phyloP scores from a whole-genome alignment of 2,329 filamentous ascomycete genomes.

The Biscogniauxia mediterranea region DNA sequence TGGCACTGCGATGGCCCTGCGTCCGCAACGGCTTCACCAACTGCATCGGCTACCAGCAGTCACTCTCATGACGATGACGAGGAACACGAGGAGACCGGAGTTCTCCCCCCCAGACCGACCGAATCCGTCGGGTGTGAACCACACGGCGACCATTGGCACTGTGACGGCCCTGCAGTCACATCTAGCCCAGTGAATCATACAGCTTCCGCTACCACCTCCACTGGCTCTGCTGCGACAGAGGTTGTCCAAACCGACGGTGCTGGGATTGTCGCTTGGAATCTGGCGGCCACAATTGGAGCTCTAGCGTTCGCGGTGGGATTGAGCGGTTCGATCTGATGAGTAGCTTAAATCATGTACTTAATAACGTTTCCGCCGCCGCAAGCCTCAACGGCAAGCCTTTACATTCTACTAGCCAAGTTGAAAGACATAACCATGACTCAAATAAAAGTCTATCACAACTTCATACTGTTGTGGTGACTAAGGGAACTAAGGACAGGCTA shows the following conservation, averaged over 20 bases:
- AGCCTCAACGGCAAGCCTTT: no score
- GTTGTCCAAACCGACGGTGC: neutral
- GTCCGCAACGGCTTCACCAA: slow-evolving; percentile 6
- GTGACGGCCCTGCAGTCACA: slow-evolving; percentile 18
- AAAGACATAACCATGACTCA: no score
- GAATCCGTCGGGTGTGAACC: slow-evolving; percentile 36
- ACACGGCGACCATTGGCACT: slow-evolving; percentile 41
- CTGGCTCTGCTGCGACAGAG: neutral
- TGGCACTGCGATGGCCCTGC: slow-evolving; percentile 26
- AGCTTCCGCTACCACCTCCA: neutral
- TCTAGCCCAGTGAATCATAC: neutral
- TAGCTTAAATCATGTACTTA: neutral
- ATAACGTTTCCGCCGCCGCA: neutral
- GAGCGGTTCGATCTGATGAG: neutral
- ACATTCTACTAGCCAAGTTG: no score
- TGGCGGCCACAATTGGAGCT: neutral
- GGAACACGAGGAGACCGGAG: slow-evolving; percentile 14
- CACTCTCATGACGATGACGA: slow-evolving; percentile 13
- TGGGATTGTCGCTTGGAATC: neutral
- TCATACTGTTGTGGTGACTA: no score
- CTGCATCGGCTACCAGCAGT: neutral
- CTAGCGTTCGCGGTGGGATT: neutral
- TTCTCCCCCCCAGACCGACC: slow-evolving; percentile 34
- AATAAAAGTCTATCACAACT: no score
- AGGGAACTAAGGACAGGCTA: no score